Base-by-base conservation (phyloP, 371 early-diverging fungal species). In the Mortierella sp. region DNA sequence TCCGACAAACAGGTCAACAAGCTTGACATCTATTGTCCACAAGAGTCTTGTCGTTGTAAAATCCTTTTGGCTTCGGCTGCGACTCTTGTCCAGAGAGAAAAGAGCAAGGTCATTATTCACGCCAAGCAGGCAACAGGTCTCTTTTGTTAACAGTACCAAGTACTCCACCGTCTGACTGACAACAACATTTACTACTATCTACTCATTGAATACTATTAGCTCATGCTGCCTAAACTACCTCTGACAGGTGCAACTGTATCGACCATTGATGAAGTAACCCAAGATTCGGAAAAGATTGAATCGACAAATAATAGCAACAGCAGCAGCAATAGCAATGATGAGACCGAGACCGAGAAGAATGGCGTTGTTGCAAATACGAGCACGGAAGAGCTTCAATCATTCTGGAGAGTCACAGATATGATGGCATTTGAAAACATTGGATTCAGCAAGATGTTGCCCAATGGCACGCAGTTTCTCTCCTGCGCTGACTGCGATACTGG, bases 401-500 rank as follows among this genome's bases (percentile, higher is more conserved):
- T 87, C 73, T 90, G 92, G 93, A 73, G 64, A 58, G 84, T 93
- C 22, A 35, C 71, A 5, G 85, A 91, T 66, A 90, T 93, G 90
- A 91, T 93, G 90, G 84, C 85, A 19, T 93, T 94, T 78, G 93
- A 94, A 58, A 94, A 94, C 72, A 84, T 93, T 51, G 92, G 95
- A n/a, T 92, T 95, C 75, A 91, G 93, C 28, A 90, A 89, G 26
- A 85, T 86, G 8, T 83, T 90, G 0, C 86, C 80, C 3, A 75
- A 85, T 2, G 80, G 75, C n/a, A 84, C 85, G 34, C 90, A 93
- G 78, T 93, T 89, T 64, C 80, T 95, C 17, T 89, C 91, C 1
- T 95, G 95, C 72, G 94, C 95, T 19, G 95, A 95, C 69, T 95
- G 95, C 68, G 94, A 95, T 72, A 78, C 89, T 28, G 94, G 93